Evolutionary conservation across 495 filamentous ascomycete species (phyloP), one percentile per base, ranked within the genome.

Genomic region (Podospora conica): DNA sequence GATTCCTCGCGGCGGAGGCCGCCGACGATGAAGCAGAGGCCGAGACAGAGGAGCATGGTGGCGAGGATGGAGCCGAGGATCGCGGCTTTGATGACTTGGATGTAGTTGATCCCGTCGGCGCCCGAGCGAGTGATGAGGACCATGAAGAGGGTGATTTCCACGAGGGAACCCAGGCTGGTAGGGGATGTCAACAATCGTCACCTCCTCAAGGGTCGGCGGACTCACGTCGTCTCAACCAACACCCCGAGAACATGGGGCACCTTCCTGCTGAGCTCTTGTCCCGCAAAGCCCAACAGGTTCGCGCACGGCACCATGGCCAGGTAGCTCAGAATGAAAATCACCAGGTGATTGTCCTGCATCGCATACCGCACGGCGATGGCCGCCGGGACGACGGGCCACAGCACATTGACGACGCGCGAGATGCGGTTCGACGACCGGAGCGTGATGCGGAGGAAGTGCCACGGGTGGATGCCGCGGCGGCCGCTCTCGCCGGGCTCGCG

Each of bases 121-220:
- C 48, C 28, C 7, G 27, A 3, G 20, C 72, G 73, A 0, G 65
- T 69, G 27, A 91, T 77, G 58, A 96, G 73, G 9, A 92, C 85
- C 80, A 95, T 89, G 73, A 95, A 93, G 23, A 96, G 81, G 58
- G 96, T 84, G 55, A 96, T 86, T 69, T 96, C 92, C 57, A 96
- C 91, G 5, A 91, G 75, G 10, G 90, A 88, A 9, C 89, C 90
- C 21, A 94, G 76, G 4, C 76, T 78, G 48, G 11, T 12, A 23
- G 7, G 11, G 33, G 9, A 12, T 24, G 33, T 25, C 23, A 20
- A 27, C 23, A 20, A 63, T 22, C 11, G 21, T 12, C 48, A 53
- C 21, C 23, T 24, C 55, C 11, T 8, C 0, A 25, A 9, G 1
- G 18, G 61, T n/a, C n/a, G n/a, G n/a, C n/a, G n/a, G n/a, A 70